Conservation (phyloP, 2,329 filamentous ascomycete genomes). For the Lasiodiplodia theobromae region DNA sequence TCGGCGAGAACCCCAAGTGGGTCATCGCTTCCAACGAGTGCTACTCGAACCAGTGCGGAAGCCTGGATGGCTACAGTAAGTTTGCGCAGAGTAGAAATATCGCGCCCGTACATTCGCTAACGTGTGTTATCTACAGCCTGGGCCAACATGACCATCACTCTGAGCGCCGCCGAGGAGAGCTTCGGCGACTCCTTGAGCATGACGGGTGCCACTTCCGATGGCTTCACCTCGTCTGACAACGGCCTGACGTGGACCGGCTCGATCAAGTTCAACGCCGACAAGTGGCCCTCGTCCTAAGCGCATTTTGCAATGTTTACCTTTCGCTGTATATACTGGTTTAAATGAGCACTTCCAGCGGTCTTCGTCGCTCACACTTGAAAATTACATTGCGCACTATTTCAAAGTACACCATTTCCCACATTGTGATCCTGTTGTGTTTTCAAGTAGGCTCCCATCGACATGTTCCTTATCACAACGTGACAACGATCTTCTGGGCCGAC, state of each 20-base stretch:
- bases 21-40: conserved; percentile 34
- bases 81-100: background rate
- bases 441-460: too few species aligned
- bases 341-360: background rate
- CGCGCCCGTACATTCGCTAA: background rate
- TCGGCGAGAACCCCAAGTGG: conserved; percentile 15
- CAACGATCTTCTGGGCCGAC: conserved; percentile 50
- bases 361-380: background rate
- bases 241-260: conserved; percentile 31
- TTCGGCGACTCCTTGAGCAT: conserved; percentile 19
- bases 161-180: conserved; percentile 16
- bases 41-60: conserved; percentile 20
- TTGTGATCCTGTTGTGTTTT: too few species aligned
- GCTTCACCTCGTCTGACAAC: conserved; percentile 24
- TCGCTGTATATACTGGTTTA: background rate
- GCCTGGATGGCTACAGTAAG: conserved; percentile 19
- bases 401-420: background rate
- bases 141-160: conserved; percentile 22
- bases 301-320: background rate
- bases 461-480: too few species aligned
- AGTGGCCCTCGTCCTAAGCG: background rate
- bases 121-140: background rate
- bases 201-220: background rate
- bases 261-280: conserved; percentile 28
- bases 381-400: background rate